Percentiles rank a stretch among this genome's conserved stretches.
These are phyloP conservation scores for Filobasidium floriforme DNA, from an alignment of 768 basidiomycete species.

Conservation along the genomic window DNA sequence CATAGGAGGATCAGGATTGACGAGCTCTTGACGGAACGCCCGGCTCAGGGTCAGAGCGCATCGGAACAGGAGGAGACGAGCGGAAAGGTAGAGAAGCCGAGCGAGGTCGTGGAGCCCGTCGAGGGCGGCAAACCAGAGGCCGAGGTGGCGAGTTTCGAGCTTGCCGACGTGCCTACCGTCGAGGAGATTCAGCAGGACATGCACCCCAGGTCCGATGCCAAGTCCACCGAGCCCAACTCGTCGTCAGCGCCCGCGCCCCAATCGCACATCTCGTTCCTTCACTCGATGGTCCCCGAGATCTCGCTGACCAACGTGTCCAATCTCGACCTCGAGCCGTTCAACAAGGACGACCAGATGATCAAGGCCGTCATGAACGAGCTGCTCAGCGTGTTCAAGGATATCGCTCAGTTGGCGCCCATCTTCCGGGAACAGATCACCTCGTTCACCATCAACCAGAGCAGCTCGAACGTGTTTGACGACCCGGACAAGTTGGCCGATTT, in stretches of 20 bases:
- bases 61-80: slow-evolving; percentile 32
- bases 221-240: neutral
- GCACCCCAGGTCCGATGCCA: slow-evolving; percentile 12
- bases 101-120: slow-evolving; percentile 23
- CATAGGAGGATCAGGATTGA: slow-evolving; percentile 83
- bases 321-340: slow-evolving; percentile 69
- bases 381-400: slow-evolving; percentile 95
- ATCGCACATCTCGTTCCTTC: slow-evolving; percentile 38
- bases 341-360: slow-evolving; percentile 81
- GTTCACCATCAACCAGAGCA: slow-evolving; percentile 85
- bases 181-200: slow-evolving; percentile 38
- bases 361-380: slow-evolving; percentile 95
- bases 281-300: slow-evolving; percentile 65
- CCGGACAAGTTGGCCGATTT: slow-evolving; percentile 96
- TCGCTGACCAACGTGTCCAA: slow-evolving; percentile 87
- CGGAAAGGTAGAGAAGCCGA: slow-evolving; percentile 17
- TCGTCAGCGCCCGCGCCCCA: slow-evolving; percentile 11
- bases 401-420: slow-evolving; percentile 89
- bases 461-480: slow-evolving; percentile 90
- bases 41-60: slow-evolving; percentile 36
- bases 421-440: slow-evolving; percentile 98
- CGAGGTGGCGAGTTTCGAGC: slow-evolving; percentile 42
- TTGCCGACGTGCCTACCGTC: slow-evolving; percentile 17
- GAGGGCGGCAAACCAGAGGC: slow-evolving; percentile 25
- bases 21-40: slow-evolving; percentile 56